phyloP scores from a whole-genome alignment of 1,284 basidiomycete genomes.

The Naganishia cerealis region DNA sequence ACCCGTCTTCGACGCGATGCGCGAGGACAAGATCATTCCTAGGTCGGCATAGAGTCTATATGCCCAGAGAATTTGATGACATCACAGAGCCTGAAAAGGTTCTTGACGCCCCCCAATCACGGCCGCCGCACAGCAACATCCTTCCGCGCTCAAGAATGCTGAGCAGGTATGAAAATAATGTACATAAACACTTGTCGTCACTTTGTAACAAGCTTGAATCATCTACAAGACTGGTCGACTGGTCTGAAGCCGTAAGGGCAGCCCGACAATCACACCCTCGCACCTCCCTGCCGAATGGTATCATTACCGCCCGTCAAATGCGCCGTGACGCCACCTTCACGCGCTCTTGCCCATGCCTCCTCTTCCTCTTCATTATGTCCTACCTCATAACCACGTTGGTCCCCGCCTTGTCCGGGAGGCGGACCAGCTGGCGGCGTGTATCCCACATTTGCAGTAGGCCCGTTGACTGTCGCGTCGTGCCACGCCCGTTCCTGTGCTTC shows the following conservation, averaged over 20 bases:
- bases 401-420: conserved; percentile 32
- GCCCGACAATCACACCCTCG: conserved; percentile 6
- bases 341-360: conserved; percentile 47
- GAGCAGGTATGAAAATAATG: not conserved
- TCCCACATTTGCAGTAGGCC: conserved; percentile 37
- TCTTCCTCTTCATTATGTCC: conserved; percentile 46
- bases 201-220: not conserved
- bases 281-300: conserved; percentile 21
- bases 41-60: not conserved
- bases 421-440: conserved; percentile 35
- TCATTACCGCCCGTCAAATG: conserved; percentile 42
- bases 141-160: not conserved
- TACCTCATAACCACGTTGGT: conserved; percentile 19
- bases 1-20: conserved; percentile 6
- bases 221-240: not conserved
- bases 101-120: not conserved
- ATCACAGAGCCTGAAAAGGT: not conserved
- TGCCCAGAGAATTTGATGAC: not conserved
- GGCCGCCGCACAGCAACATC: not conserved
- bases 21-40: conserved; percentile 5
- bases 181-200: not conserved
- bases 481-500: conserved; percentile 34
- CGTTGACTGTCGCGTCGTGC: conserved; percentile 38
- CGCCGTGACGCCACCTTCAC: conserved; percentile 43
- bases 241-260: not conserved